Percentiles rank a stretch among this genome's conserved stretches.
These are phyloP conservation scores for Crithidia mellificae DNA, from an alignment of 208 protist species.

Conservation along the genomic window DNA sequence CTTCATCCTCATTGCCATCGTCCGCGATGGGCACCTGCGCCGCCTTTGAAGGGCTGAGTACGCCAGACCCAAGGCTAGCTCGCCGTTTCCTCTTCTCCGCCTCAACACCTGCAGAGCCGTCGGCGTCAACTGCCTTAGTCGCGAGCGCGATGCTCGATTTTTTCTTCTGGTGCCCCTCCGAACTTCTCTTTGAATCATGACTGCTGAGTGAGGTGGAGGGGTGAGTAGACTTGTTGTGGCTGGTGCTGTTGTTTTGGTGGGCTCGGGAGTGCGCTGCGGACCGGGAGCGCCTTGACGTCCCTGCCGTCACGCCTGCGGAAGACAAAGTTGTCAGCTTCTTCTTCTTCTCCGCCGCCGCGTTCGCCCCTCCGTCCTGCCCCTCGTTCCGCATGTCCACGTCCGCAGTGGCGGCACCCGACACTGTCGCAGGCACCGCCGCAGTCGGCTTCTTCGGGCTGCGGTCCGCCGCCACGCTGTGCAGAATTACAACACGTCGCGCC, in stretches of 20 bases:
- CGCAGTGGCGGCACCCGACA: too few relatives aligned
- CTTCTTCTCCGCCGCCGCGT: background rate
- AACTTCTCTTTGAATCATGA: too few relatives aligned
- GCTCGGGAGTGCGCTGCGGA: too few relatives aligned
- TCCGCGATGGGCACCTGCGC: background rate
- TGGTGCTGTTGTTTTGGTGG: too few relatives aligned
- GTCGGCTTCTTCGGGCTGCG: background rate
- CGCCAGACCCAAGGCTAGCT: background rate
- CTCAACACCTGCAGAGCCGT: background rate
- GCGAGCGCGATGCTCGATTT: too few relatives aligned
- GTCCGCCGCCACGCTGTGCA: conserved; percentile 5
- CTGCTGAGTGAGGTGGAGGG: too few relatives aligned
- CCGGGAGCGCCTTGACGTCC: background rate
- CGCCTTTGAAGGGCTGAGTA: background rate
- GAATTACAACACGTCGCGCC: background rate
- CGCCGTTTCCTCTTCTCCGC: background rate
- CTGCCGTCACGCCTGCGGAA: background rate
- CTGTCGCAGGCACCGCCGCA: too few relatives aligned
- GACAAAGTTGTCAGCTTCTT: background rate
- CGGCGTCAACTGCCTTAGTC: too few relatives aligned
- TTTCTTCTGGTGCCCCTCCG: too few relatives aligned
- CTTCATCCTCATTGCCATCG: background rate
- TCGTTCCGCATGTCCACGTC: background rate
- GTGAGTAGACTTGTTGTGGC: too few relatives aligned
- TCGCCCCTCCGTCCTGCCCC: background rate